These are phyloP conservation scores for Colletotrichum liaoningense DNA, from an alignment of 2,329 filamentous ascomycete genomes.

Conservation along the genomic window DNA sequence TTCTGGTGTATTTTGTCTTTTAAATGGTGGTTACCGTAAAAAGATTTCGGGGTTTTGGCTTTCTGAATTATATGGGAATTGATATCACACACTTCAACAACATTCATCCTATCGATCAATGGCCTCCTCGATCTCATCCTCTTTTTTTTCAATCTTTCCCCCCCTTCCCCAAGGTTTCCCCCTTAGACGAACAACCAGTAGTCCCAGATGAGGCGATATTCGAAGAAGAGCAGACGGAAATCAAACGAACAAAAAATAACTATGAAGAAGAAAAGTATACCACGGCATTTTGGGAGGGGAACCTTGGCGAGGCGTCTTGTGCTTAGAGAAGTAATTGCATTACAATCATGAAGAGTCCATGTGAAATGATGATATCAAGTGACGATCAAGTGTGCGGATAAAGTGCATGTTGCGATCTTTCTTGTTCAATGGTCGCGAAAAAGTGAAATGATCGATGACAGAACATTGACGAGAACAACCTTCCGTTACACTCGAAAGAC, in stretches of 20 bases:
- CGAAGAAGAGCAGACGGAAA: constrained; percentile 6
- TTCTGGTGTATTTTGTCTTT: not conserved
- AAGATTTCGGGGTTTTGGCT: constrained; percentile 17
- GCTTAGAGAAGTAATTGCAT: constrained; percentile 28
- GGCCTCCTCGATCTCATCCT: not conserved
- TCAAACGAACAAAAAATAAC: not conserved
- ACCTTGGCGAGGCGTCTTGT: constrained; percentile 32
- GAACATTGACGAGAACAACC: too few species aligned
- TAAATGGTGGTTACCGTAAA: constrained; percentile 12
- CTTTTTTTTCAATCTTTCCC: not conserved
- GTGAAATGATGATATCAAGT: not conserved
- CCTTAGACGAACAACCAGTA: not conserved
- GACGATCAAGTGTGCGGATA: not conserved
- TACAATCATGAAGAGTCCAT: not conserved
- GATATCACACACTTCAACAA: constrained; percentile 32
- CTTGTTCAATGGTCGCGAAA: not conserved
- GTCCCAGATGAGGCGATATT: constrained; percentile 27
- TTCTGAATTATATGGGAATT: constrained; percentile 32
- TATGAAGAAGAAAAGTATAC: constrained; percentile 17
- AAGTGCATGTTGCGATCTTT: too few species aligned
- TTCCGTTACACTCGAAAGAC: too few species aligned
- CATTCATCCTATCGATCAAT: not conserved
- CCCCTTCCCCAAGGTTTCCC: not conserved
- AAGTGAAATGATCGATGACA: too few species aligned
- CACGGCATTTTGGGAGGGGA: constrained; percentile 14